Base-by-base conservation (phyloP, 2,329 filamentous ascomycete species). In the Samsoniella hepiali region DNA sequence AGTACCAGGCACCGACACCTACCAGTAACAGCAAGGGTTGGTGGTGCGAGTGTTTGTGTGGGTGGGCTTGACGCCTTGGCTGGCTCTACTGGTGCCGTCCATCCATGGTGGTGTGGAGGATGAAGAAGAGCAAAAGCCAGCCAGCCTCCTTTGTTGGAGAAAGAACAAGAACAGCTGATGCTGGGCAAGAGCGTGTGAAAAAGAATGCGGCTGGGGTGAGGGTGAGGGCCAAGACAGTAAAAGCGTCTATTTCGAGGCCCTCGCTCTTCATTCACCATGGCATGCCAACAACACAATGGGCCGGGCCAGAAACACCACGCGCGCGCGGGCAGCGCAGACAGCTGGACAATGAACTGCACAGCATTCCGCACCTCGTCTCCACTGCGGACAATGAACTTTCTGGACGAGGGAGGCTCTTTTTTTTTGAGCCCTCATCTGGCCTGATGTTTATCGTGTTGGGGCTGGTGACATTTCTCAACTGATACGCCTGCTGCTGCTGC, bases 101-200 rank as follows among this genome's bases (percentile, higher is more conserved):
- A 49, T 7, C 45, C 45, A 49, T 36, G 36, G 47, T 51, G 58
- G 58, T 51, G 47, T 51, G 58, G 47, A 60, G 36, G 58, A 36
- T 53, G 32, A 22, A 6, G 32, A 51, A 27, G 17, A n/a, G 17
- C 10, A 29, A 31, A 13, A 38, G 22, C 22, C 22, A n/a, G 29
- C 29, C 34, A 60, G 44, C 36, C 29, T 51, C 58, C 27, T 40
- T 22, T 40, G 27, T 40, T 59, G 34, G 5, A 29, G 34, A 42
- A 22, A 45, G 11, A 45, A 22, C 15, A 17, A 13, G 42, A 13
- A 45, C 22, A 34, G 29, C 9, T 9, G 31, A 34, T 34, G 22
- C 22, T 22, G 38, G 38, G 38, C 5, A 40, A 40, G 38, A 3
- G 22, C 22, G 22, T 22, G 22, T 22, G 22, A 22, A 4, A 40